Base-by-base conservation (phyloP, 345 rosid species). In the Salix suchowensis region DNA sequence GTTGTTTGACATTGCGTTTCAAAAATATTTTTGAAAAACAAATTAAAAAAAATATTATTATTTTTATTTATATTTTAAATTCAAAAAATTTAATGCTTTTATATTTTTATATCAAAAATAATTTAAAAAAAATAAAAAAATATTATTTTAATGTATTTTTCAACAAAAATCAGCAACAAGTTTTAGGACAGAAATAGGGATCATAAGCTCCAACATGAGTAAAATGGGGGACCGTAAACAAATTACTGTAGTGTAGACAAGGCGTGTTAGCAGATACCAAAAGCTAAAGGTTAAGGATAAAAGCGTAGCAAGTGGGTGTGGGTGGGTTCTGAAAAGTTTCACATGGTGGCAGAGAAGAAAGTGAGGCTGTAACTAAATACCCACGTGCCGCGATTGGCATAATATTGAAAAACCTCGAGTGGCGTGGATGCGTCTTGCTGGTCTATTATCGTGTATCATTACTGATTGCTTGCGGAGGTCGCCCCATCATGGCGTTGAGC, bases 251-350 rank as follows among this genome's bases (percentile, higher is more conserved):
- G 70, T 62, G 74, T 48, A 66, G 70, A 54, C 76, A 52, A 69
- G 72, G 77, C 79, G 80, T 78, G 82, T 74, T 70, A 15, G 73
- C 36, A 67, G 76, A 81, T 50, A 11, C 73, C 36, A 67, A 79
- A 84, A 84, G 82, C 75, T 67, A 52, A 82, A 82, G 78, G 42
- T 55, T 30, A 34, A 72, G 55, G 68, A 37, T 64, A 7, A 65
- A 48, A 46, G 7, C 10, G 34, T 44, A 71, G n/a, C 65, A 71
- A 54, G 30, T 61, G 54, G 23, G 77, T 5, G 83, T 60, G 68
- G 32, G 85, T 85, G 88, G 86, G 26, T 65, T 85, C 88, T 87
- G 90, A 85, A 87, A 87, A 87, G 90, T 48, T 65, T 71, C 90
- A 87, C 90, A 71, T 84, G 88, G 65, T n/a, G 23, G 54, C 44